Evolutionary conservation across 495 filamentous ascomycete genomes (phyloP), one percentile per base, ranked within the genome.

Genomic region (Talaromyces wortmannii): DNA sequence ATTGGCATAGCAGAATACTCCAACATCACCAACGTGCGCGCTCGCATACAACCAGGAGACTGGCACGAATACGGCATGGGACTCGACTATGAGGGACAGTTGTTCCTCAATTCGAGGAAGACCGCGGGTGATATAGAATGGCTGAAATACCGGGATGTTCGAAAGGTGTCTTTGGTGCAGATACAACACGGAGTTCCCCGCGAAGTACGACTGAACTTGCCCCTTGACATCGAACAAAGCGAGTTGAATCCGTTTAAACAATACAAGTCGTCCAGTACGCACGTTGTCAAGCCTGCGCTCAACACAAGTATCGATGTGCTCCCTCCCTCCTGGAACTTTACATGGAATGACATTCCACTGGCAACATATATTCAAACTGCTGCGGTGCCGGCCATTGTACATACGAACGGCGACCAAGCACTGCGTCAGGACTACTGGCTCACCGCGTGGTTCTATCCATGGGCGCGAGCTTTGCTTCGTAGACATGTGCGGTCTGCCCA

Each of bases 31-130:
- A 66, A 68, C 4, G 67, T 74, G 15, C 67, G 60, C 49, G 55
- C 70, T 33, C 63, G 55, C 23, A 67, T 77, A 3, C 59, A 73
- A 32, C 55, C 68, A 7, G 73, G 75, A 13, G 69, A 66, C 30
- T 72, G 77, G 6, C 77, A 81, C 56, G 82, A 85, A 55, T 83
- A 73, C 50, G 80, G 78, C 30, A 81, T 85, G 11, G 77, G 75
- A 2, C 69, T 84, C 2, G 82, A 85, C 59, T 84, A 77, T 60
- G 72, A 78, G 55, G 80, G 78, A 5, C 64, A 73, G 5, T 61
- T 85, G 2, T 80, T 82, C 58, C 79, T 81, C 65, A 81, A 77
- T 52, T 70, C 73, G 61, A 68, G 67, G 7, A 63, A 74, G 36
- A 67, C 75, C 1, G 65, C 64, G 10, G 53, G 61, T 31, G 77